Evolutionary conservation across 495 filamentous ascomycete species (phyloP).

Genomic region (Lindgomyces ingoldianus): DNA sequence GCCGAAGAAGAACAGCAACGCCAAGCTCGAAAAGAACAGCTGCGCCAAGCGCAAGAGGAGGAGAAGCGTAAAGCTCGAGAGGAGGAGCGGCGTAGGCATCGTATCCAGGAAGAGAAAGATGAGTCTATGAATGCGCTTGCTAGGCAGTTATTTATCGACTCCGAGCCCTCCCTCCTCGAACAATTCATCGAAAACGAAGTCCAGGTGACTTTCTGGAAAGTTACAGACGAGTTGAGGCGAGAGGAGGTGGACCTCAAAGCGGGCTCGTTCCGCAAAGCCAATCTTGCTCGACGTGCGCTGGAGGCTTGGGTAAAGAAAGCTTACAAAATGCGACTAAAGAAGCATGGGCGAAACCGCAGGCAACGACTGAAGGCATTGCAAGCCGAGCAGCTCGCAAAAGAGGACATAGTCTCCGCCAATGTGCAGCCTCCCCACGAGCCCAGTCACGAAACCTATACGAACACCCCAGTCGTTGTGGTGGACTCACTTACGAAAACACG

Average conservation of each 20-base stretch:
- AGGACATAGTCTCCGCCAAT: not conserved
- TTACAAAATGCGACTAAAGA: not conserved
- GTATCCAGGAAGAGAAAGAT: not conserved
- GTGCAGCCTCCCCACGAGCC: not conserved
- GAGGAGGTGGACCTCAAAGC: not conserved
- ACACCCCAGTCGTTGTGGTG: not conserved
- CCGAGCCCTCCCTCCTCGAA: slow-evolving; percentile 12
- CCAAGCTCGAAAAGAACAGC: slow-evolving; percentile 1
- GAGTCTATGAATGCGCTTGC: not conserved
- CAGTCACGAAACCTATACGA: not conserved
- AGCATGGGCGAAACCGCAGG: not conserved
- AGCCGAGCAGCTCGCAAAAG: not conserved
- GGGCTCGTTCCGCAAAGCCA: not conserved
- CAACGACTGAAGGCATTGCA: not conserved
- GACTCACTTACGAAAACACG: not conserved
- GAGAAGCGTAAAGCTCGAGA: not conserved
- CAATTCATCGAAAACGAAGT: slow-evolving; percentile 24
- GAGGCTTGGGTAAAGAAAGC: not conserved
- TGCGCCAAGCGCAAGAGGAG: not conserved
- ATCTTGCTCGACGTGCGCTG: not conserved
- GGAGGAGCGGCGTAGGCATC: not conserved
- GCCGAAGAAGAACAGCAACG: slow-evolving; percentile 7
- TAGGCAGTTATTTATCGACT: slow-evolving; percentile 1
- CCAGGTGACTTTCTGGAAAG: not conserved
- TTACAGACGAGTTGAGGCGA: not conserved